Evolutionary conservation across 805 yeast species (phyloP).

Genomic region (Candida tammaniensis): DNA sequence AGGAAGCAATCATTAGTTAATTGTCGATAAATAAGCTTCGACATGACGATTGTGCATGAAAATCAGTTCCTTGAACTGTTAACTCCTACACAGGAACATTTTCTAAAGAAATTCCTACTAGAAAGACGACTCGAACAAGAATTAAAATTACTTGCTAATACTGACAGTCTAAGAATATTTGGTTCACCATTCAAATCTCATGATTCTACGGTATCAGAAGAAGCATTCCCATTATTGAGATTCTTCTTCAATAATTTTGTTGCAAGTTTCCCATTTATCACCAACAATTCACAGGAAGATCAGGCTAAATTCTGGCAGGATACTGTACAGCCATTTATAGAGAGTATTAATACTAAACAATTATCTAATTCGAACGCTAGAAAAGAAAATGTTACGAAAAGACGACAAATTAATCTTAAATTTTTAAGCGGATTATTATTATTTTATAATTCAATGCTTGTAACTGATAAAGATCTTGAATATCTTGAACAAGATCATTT

Average conservation of each 20-base stretch:
- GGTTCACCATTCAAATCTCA: constrained; percentile 71
- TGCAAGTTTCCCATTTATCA: constrained; percentile 72
- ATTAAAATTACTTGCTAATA: constrained; percentile 54
- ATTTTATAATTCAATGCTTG: constrained; percentile 72
- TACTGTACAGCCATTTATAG: constrained; percentile 78
- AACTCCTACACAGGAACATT: constrained; percentile 76
- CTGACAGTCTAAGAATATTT: constrained; percentile 60
- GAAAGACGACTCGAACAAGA: constrained; percentile 62
- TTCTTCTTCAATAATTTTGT: constrained; percentile 64
- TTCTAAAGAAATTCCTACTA: constrained; percentile 78
- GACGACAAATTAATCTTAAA: constrained; percentile 62
- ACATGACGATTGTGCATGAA: too few species aligned
- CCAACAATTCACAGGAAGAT: constrained; percentile 44
- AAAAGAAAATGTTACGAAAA: constrained; percentile 60
- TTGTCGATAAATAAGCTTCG: too few species aligned
- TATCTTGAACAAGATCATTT: constrained; percentile 40
- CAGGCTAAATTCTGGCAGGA: constrained; percentile 66
- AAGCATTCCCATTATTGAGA: constrained; percentile 61
- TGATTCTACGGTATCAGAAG: not conserved
- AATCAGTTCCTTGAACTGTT: constrained; percentile 19
- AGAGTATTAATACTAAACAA: constrained; percentile 68
- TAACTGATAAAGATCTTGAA: constrained; percentile 53
- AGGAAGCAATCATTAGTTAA: too few species aligned
- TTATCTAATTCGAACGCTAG: constrained; percentile 75
- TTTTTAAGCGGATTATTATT: constrained; percentile 61